Evolutionary conservation across 768 basidiomycete species (phyloP).

Genomic region (Russula virescens): DNA sequence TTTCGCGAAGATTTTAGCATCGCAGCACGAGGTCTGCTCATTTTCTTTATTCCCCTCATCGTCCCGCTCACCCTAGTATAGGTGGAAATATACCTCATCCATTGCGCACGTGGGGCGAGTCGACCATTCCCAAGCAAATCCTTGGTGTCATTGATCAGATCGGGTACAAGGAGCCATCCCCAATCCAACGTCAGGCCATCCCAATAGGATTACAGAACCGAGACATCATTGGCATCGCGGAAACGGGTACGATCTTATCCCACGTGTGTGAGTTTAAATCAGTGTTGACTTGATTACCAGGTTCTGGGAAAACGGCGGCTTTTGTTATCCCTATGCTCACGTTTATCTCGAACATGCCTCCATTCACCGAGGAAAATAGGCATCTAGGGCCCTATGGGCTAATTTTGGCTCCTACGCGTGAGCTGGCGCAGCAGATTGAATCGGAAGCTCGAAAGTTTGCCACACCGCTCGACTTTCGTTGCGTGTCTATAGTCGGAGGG

Average conservation of each 20-base stretch:
- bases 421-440: constrained; percentile 97
- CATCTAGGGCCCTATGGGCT: constrained; percentile 92
- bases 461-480: constrained; percentile 80
- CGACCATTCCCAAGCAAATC: constrained; percentile 70
- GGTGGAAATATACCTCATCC: constrained; percentile 94
- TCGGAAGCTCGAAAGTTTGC: constrained; percentile 90
- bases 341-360: constrained; percentile 84
- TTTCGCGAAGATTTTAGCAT: constrained; percentile 99
- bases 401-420: constrained; percentile 95
- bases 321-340: constrained; percentile 98
- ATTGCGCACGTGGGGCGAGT: constrained; percentile 88
- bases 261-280: not conserved
- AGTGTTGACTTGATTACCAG: constrained; percentile 35
- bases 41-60: not conserved
- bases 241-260: constrained; percentile 64
- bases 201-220: constrained; percentile 97
- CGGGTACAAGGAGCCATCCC: constrained; percentile 95
- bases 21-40: constrained; percentile 68
- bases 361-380: constrained; percentile 86
- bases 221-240: constrained; percentile 97
- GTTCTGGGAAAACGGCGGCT: constrained; percentile 97
- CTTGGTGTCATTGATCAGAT: constrained; percentile 82
- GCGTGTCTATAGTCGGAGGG: constrained; percentile 98
- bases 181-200: constrained; percentile 97
- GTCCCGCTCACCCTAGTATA: constrained; percentile 29